Conservation (phyloP, 169 alveolate species). For the Plasmodium berghei region DNA sequence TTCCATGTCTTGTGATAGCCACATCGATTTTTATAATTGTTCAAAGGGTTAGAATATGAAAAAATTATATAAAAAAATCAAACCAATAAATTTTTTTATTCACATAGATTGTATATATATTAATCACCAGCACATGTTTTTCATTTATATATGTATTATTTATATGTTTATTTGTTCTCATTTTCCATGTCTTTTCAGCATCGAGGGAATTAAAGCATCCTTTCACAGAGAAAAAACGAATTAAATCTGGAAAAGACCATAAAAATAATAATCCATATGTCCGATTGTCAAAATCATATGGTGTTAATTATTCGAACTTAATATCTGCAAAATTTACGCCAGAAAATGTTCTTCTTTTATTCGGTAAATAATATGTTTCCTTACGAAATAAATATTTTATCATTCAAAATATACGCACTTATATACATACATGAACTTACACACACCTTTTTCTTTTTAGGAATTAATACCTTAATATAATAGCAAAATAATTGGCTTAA, state of each 20-base stretch:
- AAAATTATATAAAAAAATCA: conserved; percentile 1
- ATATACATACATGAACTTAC: conserved; percentile 2
- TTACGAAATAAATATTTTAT: neutral
- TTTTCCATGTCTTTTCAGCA: conserved; percentile 15
- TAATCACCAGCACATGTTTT: neutral
- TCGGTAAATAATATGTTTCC: conserved; percentile 32
- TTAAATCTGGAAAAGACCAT: conserved; percentile 28
- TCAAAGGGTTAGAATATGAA: conserved; percentile 48
- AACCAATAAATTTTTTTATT: neutral
- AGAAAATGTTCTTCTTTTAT: conserved; percentile 60
- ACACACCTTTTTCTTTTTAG: conserved; percentile 12
- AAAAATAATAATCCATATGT: conserved; percentile 55
- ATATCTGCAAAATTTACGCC: conserved; percentile 76
- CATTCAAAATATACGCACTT: conserved; percentile 1
- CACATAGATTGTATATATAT: neutral
- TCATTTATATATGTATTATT: neutral
- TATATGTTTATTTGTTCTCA: neutral
- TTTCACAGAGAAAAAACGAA: conserved; percentile 16
- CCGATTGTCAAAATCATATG: conserved; percentile 57
- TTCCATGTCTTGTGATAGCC: conserved; percentile 50
- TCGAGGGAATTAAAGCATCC: conserved; percentile 35
- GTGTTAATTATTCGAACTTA: conserved; percentile 63
- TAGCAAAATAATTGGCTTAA: neutral
- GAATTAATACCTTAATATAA: conserved; percentile 41
- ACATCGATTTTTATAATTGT: conserved; percentile 74